Evolutionary conservation across 164 flowering plant genomes (phyloP), one percentile per base, ranked within the genome.

Genomic region (Hamamelis virginiana): DNA sequence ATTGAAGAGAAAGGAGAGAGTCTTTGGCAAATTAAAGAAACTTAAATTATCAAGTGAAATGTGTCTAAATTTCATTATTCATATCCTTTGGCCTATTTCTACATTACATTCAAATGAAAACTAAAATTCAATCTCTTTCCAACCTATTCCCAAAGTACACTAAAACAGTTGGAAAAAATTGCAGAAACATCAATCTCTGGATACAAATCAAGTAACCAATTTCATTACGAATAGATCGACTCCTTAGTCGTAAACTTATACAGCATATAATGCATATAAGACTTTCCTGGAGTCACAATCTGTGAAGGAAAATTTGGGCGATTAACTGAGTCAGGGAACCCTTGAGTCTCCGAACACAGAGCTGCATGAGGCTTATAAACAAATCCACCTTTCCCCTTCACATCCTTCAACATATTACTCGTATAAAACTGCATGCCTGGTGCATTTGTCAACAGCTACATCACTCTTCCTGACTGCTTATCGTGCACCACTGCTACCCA

Each of bases 391-490:
- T 89, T 89, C 19, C 91, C 94, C 73, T 61, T 76, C 65, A 76
- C 79, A 38, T 78, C 64, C 38, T 62, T 47, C 57, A 89, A 38
- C 46, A 0, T 59, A 48, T 82, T 81, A 1, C 74, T 58, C 0
- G 91, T 87, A 69, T 89, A 89, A 47, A 87, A 82, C 76, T 87
- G 91, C 62, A 89, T 57, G 0, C 91, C 91, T 1, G 84, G 85
- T 10, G 64, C 69, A 71, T 80, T 83, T 0, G 84, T 78, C 71
- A 72, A 75, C 55, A 87, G 69, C 84, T 82, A 78, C 91, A 86
- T 66, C 18, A 46, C 61, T 64, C 90, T 74, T 10, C 91, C 87
- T 1, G 82, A 74, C 67, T 82, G 86, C 62, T 59, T 44, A 18
- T 81, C 83, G 6, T 71, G 28, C 59, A 87, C 87, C 5, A 74